Evolutionary conservation across 495 filamentous ascomycete genomes (phyloP), one percentile per base, ranked within the genome.

Genomic region (Aspergillus sclerotioniger): DNA sequence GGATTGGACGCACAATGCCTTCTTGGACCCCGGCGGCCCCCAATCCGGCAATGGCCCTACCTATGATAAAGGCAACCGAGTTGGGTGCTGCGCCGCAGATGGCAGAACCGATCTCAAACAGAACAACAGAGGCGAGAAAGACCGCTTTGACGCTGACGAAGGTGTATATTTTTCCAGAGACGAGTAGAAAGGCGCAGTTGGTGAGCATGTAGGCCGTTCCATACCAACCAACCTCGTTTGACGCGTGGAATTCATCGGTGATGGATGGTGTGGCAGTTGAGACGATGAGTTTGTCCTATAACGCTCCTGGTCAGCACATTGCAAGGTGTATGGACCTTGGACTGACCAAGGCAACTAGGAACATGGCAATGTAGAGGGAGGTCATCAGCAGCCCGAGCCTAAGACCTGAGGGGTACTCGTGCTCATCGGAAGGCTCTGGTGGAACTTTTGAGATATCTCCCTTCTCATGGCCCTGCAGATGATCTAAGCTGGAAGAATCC

Each of bases 61-160:
- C 85, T 50, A 84, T 60, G 49, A 88, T 88, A 56, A 88, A 80
- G n/a, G 80, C 74, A 21, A 66, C 67, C 21, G 83, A 84, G 33
- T 17, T 56, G 0, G 58, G 81, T 4, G 89, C 85, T 0, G 82
- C 79, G 46, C 80, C 88, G 66, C 87, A 91, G 56, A 91, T 72
- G 17, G 85, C 67, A 37, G 79, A 84, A 31, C 88, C 89, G 28
- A 88, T 45, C 61, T 90, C 89, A 66, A 92, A 91, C 54, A 91
- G 62, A 46, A 69, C 63, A 50, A 92, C 80, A 48, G 86, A 81
- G 10, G 65, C 57, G 3, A 92, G 67, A 67, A 84, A 92, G 10
- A 84, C 70, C 37, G 59, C 70, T 68, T 87, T 82, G 17, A 80
- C 63, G 20, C 69, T 62, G 67, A 84, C 87, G 73, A 88, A 84